These are phyloP conservation scores for Linnemannia elongata DNA, from an alignment of 192 early-diverging fungal genomes.

Conservation along the genomic window DNA sequence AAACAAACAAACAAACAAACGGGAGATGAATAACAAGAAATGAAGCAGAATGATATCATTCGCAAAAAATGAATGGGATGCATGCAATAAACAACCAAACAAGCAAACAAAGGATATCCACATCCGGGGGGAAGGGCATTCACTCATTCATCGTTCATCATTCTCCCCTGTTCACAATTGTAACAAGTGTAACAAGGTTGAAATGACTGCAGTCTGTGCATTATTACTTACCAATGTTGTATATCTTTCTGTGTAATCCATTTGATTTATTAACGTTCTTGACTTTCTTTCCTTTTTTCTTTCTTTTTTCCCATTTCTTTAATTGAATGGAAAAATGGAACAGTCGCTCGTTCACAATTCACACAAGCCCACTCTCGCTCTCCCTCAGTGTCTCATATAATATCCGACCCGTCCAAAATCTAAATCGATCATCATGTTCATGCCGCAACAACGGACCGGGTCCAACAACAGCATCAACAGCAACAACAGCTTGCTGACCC, in stretches of 20 bases:
- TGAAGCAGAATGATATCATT: conserved; percentile 8
- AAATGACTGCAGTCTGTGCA: neutral
- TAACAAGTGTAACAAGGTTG: too few relatives aligned
- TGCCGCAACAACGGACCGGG: conserved; percentile 1
- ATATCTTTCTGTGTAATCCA: neutral
- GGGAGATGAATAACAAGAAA: neutral
- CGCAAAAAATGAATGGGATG: neutral
- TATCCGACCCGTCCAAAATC: neutral
- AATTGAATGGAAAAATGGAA: conserved; percentile 5
- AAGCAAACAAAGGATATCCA: too few relatives aligned
- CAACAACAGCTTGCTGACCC: conserved; percentile 33
- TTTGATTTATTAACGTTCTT: neutral
- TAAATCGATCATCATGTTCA: neutral
- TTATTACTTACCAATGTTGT: neutral
- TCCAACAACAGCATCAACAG: neutral
- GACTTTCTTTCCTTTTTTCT: neutral
- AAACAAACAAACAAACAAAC: conserved; percentile 1
- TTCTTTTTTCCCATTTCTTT: neutral
- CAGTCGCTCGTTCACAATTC: neutral
- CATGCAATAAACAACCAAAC: too few relatives aligned
- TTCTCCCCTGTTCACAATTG: neutral
- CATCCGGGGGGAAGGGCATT: too few relatives aligned
- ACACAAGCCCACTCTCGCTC: neutral
- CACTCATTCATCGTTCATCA: neutral
- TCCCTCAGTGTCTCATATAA: neutral